Conservation (phyloP, 2,329 filamentous ascomycete genomes). For the Aspergillus transmontanensis region DNA sequence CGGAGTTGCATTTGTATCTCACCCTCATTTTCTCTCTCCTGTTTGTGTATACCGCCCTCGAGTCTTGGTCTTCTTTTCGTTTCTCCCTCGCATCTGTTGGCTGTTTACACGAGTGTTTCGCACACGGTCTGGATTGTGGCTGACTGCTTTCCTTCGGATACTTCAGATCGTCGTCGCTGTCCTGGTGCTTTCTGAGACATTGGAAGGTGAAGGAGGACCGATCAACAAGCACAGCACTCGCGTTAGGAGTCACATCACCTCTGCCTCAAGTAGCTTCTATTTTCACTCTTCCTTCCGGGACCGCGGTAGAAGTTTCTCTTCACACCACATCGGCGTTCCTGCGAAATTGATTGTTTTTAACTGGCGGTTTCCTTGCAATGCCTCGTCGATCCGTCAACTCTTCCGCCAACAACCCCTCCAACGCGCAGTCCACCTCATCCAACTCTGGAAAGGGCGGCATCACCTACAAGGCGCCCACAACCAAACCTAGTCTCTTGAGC, state of each 20-base stretch:
- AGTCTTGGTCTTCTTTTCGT: constrained; percentile 4
- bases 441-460: constrained; percentile 58
- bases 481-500: constrained; percentile 74
- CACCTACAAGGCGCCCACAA: constrained; percentile 51
- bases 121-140: background rate
- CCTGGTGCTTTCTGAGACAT: background rate
- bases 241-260: background rate
- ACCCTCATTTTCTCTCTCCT: constrained; percentile 3
- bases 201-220: background rate
- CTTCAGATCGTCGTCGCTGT: background rate
- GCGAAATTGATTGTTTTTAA: constrained; percentile 15
- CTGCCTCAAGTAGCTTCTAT: background rate
- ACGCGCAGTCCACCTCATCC: constrained; percentile 53
- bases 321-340: constrained; percentile 13
- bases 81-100: background rate
- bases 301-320: constrained; percentile 4
- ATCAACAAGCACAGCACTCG: background rate
- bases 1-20: background rate
- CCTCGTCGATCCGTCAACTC: constrained; percentile 64
- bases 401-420: constrained; percentile 54
- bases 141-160: background rate
- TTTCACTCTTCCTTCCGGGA: background rate
- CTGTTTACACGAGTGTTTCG: background rate
- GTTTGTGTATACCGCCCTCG: constrained; percentile 12
- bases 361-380: constrained; percentile 53